Conservation (phyloP, 2,329 filamentous ascomycete genomes). For the Cryphonectria nitschkei region DNA sequence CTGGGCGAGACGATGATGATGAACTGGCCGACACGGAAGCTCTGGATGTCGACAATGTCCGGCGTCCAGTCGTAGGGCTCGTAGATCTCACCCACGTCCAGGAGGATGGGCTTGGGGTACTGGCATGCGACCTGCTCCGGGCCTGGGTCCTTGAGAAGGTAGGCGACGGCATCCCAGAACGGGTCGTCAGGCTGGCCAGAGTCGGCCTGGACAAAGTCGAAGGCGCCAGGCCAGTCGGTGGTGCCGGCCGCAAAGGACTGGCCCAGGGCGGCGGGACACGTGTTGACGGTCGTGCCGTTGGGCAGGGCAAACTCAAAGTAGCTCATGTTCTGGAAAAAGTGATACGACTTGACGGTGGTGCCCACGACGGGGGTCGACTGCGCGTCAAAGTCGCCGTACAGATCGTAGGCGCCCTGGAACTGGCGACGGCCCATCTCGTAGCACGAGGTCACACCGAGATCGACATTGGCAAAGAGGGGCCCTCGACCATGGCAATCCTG, state of each 20-base stretch:
- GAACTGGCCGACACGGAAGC: constrained; percentile 80
- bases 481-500: constrained; percentile 73
- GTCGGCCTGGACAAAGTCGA: constrained; percentile 87
- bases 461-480: constrained; percentile 66
- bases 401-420: constrained; percentile 59
- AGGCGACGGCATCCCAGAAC: constrained; percentile 76
- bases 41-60: constrained; percentile 86
- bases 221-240: constrained; percentile 82
- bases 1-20: constrained; percentile 84
- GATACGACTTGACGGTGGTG: constrained; percentile 73
- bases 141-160: constrained; percentile 70
- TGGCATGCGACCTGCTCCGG: constrained; percentile 75
- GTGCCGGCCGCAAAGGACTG: constrained; percentile 92
- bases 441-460: constrained; percentile 75
- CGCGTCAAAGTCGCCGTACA: constrained; percentile 52
- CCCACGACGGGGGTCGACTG: constrained; percentile 59
- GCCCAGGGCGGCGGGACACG: constrained; percentile 83
- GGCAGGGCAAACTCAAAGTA: constrained; percentile 72
- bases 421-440: constrained; percentile 74
- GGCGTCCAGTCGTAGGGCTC: constrained; percentile 83
- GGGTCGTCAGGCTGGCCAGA: constrained; percentile 74
- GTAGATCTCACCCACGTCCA: constrained; percentile 80
- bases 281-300: constrained; percentile 71
- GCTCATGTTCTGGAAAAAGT: constrained; percentile 79
- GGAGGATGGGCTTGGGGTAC: constrained; percentile 77